Conservation (phyloP, 148 eudicot species). For the Dianthus caryophyllus region DNA sequence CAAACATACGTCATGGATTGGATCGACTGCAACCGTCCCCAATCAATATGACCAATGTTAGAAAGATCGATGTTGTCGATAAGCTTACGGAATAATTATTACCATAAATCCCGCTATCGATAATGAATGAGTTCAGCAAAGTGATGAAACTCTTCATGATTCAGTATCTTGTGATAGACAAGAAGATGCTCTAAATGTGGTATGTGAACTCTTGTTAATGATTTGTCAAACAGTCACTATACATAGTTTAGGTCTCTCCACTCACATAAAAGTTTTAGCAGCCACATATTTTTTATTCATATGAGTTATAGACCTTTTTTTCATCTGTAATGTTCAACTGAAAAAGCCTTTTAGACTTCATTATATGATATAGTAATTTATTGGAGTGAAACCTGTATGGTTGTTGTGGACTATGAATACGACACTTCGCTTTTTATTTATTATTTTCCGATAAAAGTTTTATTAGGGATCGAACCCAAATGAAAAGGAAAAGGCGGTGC, state of each 20-base stretch:
- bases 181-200: not conserved
- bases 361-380: slow-evolving; percentile 12
- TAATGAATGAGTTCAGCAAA: not conserved
- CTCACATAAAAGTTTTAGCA: not conserved
- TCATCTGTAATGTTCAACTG: not conserved
- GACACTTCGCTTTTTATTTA: slow-evolving; percentile 33
- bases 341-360: not conserved
- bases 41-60: too few species aligned
- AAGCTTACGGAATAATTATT: too few species aligned
- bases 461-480: too few species aligned
- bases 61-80: too few species aligned
- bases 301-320: not conserved
- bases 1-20: too few species aligned
- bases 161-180: not conserved
- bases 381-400: slow-evolving; percentile 26
- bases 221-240: slow-evolving; percentile 11
- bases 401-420: slow-evolving; percentile 45
- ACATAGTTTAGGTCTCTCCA: slow-evolving; percentile 9
- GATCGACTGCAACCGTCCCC: too few species aligned
- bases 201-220: not conserved
- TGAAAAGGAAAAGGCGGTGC: too few species aligned
- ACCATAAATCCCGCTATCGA: too few species aligned
- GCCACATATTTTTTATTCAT: slow-evolving; percentile 15
- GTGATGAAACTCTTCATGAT: not conserved
- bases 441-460: too few species aligned